Percentiles rank a stretch among this genome's conserved stretches.
Conservation (phyloP, 2,329 filamentous ascomycete species). For the Xylariaceae sp. region DNA sequence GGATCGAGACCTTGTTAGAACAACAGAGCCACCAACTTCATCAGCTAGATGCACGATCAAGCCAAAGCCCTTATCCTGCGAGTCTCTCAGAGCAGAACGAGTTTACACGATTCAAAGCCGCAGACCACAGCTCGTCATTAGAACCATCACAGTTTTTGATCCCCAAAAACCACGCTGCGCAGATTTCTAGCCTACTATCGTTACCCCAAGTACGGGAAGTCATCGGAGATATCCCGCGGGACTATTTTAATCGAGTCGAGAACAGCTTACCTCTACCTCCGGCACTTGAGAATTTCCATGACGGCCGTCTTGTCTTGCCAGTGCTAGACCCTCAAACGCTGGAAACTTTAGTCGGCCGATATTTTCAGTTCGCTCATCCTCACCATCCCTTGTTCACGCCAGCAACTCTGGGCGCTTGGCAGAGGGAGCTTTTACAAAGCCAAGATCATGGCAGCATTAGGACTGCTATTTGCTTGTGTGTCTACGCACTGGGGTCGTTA, state of each 20-base stretch:
- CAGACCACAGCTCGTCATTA: slow-evolving; percentile 20
- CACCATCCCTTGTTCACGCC: slow-evolving; percentile 34
- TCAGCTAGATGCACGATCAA: slow-evolving; percentile 25
- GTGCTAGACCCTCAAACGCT: slow-evolving; percentile 25
- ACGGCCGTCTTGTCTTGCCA: slow-evolving; percentile 25
- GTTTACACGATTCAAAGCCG: slow-evolving; percentile 19
- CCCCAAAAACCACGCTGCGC: slow-evolving; percentile 32
- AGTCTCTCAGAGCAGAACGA: slow-evolving; percentile 25
- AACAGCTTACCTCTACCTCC: slow-evolving; percentile 30
- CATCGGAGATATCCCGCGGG: slow-evolving; percentile 30
- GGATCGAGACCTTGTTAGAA: slow-evolving; percentile 35
- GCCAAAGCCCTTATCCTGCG: slow-evolving; percentile 20
- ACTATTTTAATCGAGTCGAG: slow-evolving; percentile 35
- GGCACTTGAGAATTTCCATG: slow-evolving; percentile 27
- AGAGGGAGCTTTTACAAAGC: slow-evolving; percentile 23
- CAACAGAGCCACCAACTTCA: slow-evolving; percentile 30
- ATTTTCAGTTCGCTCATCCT: slow-evolving; percentile 35
- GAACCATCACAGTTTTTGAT: slow-evolving; percentile 36
- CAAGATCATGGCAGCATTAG: slow-evolving; percentile 26
- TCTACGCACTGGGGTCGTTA: slow-evolving; percentile 35
- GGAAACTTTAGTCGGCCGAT: slow-evolving; percentile 27
- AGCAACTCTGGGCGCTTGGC: slow-evolving; percentile 28
- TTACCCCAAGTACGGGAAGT: slow-evolving; percentile 32
- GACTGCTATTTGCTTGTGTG: slow-evolving; percentile 34
- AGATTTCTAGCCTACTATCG: slow-evolving; percentile 32